Evolutionary conservation across 2,329 filamentous ascomycete species (phyloP).

Genomic region (Penicillium verrucosum): DNA sequence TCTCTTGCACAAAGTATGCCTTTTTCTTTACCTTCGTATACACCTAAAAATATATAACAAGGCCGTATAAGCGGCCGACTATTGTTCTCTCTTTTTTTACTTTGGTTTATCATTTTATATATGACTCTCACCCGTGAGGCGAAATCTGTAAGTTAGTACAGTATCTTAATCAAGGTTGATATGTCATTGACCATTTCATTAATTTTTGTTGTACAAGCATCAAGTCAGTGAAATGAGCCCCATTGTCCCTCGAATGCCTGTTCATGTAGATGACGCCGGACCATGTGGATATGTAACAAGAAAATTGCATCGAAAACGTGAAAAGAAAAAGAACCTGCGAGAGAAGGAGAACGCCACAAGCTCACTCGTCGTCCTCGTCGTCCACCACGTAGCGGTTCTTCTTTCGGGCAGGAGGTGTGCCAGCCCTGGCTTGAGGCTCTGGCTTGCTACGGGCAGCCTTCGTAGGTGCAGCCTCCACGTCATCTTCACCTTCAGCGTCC

Average conservation of each 20-base stretch:
- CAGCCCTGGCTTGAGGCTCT: slow-evolving; percentile 23
- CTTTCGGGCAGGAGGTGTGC: slow-evolving; percentile 41
- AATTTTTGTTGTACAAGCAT: slow-evolving; percentile 16
- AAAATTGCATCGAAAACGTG: not conserved
- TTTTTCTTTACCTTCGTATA: no score
- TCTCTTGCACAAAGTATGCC: no score
- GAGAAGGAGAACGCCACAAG: not conserved
- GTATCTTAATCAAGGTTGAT: not conserved
- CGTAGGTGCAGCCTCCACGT: slow-evolving; percentile 31
- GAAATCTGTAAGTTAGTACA: no score
- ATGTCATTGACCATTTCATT: slow-evolving; percentile 22
- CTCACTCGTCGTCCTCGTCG: slow-evolving; percentile 48
- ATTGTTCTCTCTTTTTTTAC: no score
- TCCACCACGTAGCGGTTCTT: slow-evolving; percentile 49
- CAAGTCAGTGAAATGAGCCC: not conserved
- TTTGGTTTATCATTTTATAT: no score
- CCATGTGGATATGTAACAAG: slow-evolving; percentile 13
- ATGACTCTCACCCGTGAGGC: no score
- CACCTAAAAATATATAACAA: no score
- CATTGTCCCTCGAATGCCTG: slow-evolving; percentile 14
- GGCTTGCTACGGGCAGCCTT: slow-evolving; percentile 30
- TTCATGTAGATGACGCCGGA: slow-evolving; percentile 18
- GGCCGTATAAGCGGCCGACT: no score
- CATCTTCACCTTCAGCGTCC: slow-evolving; percentile 46
- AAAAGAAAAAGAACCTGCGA: not conserved